These are phyloP conservation scores for Petunia secreta DNA, from an alignment of 257 asterid genomes.

Conservation along the genomic window DNA sequence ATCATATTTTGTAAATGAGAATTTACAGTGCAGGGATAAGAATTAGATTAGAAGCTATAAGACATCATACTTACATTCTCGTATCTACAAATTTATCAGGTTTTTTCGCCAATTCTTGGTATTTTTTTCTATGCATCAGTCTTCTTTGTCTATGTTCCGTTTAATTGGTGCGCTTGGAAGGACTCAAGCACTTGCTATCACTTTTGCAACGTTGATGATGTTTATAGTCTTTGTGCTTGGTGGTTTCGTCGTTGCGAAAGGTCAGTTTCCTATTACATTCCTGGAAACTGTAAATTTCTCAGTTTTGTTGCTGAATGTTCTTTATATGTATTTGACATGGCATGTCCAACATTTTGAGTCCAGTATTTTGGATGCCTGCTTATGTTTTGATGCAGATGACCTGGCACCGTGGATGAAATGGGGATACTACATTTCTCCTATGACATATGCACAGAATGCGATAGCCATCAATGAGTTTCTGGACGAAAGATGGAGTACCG, in stretches of 20 bases:
- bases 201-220: conserved; percentile 74
- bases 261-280: conserved; percentile 39
- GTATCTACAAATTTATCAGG: conserved; percentile 43
- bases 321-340: background rate
- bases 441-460: conserved; percentile 18
- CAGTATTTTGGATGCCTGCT: too few relatives aligned
- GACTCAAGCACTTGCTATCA: conserved; percentile 73
- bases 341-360: too few relatives aligned
- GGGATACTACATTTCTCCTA: background rate
- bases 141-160: conserved; percentile 84
- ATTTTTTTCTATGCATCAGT: conserved; percentile 77
- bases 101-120: conserved; percentile 78
- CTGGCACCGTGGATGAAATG: background rate
- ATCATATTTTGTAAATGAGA: too few relatives aligned
- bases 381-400: background rate
- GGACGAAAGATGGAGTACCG: background rate
- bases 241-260: conserved; percentile 59
- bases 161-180: conserved; percentile 78
- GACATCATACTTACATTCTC: background rate
- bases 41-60: too few relatives aligned
- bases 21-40: too few relatives aligned
- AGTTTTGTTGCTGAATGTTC: background rate
- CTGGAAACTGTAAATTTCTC: background rate
- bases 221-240: conserved; percentile 52
- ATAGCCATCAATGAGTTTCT: background rate